Conservation (phyloP, 2,329 filamentous ascomycete species). For the Microdochium trichocladiopsis region DNA sequence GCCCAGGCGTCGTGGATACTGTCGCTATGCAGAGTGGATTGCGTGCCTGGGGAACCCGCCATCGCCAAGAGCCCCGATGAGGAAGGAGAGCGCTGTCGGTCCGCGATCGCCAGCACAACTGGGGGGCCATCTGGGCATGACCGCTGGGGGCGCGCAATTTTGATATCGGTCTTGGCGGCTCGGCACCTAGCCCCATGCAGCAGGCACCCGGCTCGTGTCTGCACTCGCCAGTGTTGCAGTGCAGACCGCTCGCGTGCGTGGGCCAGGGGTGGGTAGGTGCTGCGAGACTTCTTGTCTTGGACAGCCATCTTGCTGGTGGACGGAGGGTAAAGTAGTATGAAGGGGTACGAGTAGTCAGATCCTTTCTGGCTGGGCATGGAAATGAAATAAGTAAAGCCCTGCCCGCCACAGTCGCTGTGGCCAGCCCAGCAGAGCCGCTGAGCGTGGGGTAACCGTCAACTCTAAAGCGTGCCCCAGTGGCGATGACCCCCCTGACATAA, state of each 20-base stretch:
- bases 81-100: not conserved
- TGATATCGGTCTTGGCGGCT: not conserved
- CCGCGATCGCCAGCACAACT: not conserved
- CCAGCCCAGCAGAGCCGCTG: not conserved
- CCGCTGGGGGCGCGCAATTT: not conserved
- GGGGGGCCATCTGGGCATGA: not conserved
- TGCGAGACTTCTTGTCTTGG: not conserved
- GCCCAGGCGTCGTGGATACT: not conserved
- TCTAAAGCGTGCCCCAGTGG: no score
- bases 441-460: not conserved
- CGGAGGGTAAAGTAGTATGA: not conserved
- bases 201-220: not conserved
- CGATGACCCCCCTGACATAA: not conserved
- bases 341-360: no score
- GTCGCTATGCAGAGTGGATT: not conserved
- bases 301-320: not conserved
- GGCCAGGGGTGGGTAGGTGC: no score
- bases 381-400: no score
- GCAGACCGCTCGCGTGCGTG: not conserved
- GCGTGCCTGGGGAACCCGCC: not conserved
- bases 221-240: not conserved
- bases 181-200: not conserved
- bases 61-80: not conserved
- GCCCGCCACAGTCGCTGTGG: not conserved
- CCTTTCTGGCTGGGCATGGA: no score